Percentiles rank a stretch among this genome's conserved stretches.
phyloP scores from a whole-genome alignment of 2,329 filamentous ascomycete genomes.

The Lecanicillium sp. region DNA sequence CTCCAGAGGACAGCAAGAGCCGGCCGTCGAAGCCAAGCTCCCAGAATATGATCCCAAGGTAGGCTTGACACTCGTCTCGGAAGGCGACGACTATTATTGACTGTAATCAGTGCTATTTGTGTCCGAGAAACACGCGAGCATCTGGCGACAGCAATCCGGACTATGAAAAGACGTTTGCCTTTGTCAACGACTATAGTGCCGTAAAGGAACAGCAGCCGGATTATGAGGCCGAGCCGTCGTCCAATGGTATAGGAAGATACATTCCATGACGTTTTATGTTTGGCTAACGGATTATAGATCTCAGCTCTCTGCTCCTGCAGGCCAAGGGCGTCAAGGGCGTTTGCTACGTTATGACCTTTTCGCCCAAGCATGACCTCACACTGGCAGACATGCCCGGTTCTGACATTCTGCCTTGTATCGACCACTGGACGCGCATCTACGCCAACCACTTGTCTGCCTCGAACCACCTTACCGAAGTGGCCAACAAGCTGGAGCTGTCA shows the following conservation, averaged over 20 bases:
- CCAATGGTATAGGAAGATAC: constrained; percentile 26
- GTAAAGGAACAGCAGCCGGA: constrained; percentile 89
- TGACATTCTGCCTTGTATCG: constrained; percentile 75
- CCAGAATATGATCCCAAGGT: constrained; percentile 76
- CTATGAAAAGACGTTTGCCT: constrained; percentile 84
- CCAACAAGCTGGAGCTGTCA: constrained; percentile 35
- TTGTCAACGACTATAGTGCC: constrained; percentile 96
- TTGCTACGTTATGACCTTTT: constrained; percentile 96
- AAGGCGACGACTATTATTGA: constrained; percentile 12
- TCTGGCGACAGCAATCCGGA: constrained; percentile 80
- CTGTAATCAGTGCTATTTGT: constrained; percentile 74
- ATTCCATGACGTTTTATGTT: background rate
- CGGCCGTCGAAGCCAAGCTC: constrained; percentile 58
- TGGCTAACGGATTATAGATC: constrained; percentile 44
- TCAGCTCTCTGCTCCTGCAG: constrained; percentile 69
- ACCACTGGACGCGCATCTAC: constrained; percentile 91
- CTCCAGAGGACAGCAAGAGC: constrained; percentile 69
- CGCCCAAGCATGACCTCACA: constrained; percentile 81
- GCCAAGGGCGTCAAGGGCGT: constrained; percentile 86
- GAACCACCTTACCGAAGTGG: constrained; percentile 51
- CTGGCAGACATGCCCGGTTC: constrained; percentile 77
- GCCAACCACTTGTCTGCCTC: constrained; percentile 68
- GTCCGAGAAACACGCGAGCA: constrained; percentile 83
- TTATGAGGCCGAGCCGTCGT: constrained; percentile 48
- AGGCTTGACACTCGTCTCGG: constrained; percentile 21